phyloP scores from a whole-genome alignment of 768 basidiomycete genomes.

The Floccularia luteovirens region DNA sequence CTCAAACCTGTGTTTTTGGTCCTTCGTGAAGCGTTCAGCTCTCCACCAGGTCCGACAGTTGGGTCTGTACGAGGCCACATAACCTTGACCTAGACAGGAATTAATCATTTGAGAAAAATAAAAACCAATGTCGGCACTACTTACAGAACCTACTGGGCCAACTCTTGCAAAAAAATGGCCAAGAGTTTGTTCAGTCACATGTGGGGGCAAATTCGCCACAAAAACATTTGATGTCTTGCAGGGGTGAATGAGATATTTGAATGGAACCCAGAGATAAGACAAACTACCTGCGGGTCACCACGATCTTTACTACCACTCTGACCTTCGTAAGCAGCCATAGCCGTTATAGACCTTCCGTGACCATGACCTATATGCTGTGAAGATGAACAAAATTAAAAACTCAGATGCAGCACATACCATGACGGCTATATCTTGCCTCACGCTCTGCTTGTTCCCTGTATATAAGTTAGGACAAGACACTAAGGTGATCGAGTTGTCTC shows the following conservation, averaged over 20 bases:
- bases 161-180: constrained; percentile 88
- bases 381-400: background rate
- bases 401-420: constrained; percentile 34
- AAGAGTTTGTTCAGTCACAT: constrained; percentile 78
- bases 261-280: background rate
- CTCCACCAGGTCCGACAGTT: constrained; percentile 58
- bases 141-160: constrained; percentile 89
- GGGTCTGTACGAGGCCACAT: constrained; percentile 97
- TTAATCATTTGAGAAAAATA: background rate
- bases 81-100: constrained; percentile 66
- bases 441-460: constrained; percentile 86
- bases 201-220: constrained; percentile 86
- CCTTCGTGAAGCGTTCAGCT: constrained; percentile 67
- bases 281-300: constrained; percentile 75
- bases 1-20: constrained; percentile 74
- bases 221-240: constrained; percentile 89
- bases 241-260: background rate
- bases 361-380: constrained; percentile 35
- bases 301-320: constrained; percentile 87
- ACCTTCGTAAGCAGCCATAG: constrained; percentile 90
- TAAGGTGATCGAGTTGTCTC: background rate
- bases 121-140: constrained; percentile 14
- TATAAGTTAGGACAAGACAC: background rate
- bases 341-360: constrained; percentile 73
- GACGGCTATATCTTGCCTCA: constrained; percentile 75